Evolutionary conservation across 768 basidiomycete species (phyloP), one percentile per base, ranked within the genome.

Genomic region (Boletellus sp.): DNA sequence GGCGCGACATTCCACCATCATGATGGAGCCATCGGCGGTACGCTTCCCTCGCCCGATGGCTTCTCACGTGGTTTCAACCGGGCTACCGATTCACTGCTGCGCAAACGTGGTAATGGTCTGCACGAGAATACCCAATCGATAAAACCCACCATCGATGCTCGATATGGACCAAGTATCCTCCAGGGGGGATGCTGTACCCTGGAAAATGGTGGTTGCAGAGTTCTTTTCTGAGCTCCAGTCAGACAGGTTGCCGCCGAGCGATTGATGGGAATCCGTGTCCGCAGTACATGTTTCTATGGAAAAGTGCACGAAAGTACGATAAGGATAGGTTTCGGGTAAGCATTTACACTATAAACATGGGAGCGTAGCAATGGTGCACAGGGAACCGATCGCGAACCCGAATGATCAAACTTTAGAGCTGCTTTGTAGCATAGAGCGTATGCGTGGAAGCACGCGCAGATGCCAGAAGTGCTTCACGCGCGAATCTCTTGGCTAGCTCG

Each of bases 221-320:
- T 20, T 36, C 20, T 15, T 41, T 16, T 32, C 35, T 19, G 23
- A 42, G 8, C 26, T 44, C 31, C 24, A 40, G 22, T 32, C 10
- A 23, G 40, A 45, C 35, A 47, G 11, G 28, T 28, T 28, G 12
- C 22, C 42, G 43, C 47, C 28, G 15, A 40, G 35, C 47, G 34
- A n/a, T 41, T 13, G 32, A 40, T 22, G 24, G 44, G 28, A 48
- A 8, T 51, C 43, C 40, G 44, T 37, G 41, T 48, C 53, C 42
- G 43, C 42, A 46, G 19, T 16, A 43, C 31, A 34, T 16, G 48
- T 51, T 56, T 42, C 48, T 40, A 51, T 64, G 49, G 42, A 32
- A 41, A 53, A 40, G 13, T 13, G 31, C 20, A 20, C 34, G 38
- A 52, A 36, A 32, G 17, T 22, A 24, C 17, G 45, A 43, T 38